These are phyloP conservation scores for Debaryomyces sp. DNA, from an alignment of 1,139 yeast species.

Conservation along the genomic window DNA sequence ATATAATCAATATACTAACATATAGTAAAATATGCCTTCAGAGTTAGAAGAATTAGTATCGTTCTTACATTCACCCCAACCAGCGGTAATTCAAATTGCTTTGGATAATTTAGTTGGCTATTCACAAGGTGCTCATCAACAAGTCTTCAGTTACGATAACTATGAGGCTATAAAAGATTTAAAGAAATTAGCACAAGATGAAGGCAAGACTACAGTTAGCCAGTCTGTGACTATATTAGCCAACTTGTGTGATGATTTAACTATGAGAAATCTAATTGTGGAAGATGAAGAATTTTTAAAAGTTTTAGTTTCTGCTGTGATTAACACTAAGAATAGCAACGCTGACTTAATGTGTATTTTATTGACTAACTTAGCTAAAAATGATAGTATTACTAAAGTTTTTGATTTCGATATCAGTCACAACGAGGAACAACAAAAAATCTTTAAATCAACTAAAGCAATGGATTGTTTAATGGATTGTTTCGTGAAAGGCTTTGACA, in stretches of 20 bases:
- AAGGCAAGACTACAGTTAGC: conserved; percentile 57
- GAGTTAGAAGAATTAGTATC: conserved; percentile 72
- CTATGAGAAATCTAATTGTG: conserved; percentile 65
- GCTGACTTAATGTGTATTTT: conserved; percentile 86
- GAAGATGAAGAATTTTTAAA: conserved; percentile 64
- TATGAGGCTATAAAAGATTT: conserved; percentile 76
- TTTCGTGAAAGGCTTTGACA: conserved; percentile 82
- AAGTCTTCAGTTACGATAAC: conserved; percentile 70
- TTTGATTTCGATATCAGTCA: conserved; percentile 50
- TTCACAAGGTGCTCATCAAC: conserved; percentile 68
- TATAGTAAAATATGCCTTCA: conserved; percentile 48
- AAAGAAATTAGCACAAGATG: conserved; percentile 55
- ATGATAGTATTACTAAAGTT: conserved; percentile 60
- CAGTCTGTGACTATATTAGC: conserved; percentile 81
- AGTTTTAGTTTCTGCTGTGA: conserved; percentile 55
- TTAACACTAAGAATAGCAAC: conserved; percentile 59
- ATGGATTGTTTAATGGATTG: conserved; percentile 88
- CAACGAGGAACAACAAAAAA: conserved; percentile 29
- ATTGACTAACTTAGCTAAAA: conserved; percentile 82
- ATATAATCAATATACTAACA: not conserved
- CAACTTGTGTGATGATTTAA: conserved; percentile 74
- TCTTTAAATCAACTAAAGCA: conserved; percentile 60
- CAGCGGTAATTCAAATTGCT: conserved; percentile 83
- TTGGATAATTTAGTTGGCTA: conserved; percentile 82
- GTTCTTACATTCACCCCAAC: conserved; percentile 82